Conservation (phyloP, 768 basidiomycete genomes). For the Trametes meyenii region DNA sequence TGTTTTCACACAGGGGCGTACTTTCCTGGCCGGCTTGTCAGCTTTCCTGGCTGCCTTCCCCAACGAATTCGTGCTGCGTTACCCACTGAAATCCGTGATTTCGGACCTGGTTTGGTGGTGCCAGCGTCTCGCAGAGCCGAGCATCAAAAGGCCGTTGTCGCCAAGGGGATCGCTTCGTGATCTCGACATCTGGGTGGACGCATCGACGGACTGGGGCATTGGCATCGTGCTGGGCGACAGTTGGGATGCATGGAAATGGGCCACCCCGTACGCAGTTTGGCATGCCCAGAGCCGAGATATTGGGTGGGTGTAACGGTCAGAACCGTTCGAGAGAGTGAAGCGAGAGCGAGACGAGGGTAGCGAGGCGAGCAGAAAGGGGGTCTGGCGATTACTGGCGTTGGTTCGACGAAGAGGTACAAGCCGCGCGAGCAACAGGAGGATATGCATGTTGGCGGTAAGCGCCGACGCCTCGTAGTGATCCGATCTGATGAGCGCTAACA, state of each 20-base stretch:
- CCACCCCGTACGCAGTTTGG: neutral
- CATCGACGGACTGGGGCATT: neutral
- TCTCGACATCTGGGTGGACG: neutral
- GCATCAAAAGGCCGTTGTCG: neutral
- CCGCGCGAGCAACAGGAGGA: too few species aligned
- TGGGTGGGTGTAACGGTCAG: too few species aligned
- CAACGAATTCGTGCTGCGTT: slow-evolving; percentile 9
- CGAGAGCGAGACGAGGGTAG: too few species aligned
- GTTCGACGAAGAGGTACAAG: too few species aligned
- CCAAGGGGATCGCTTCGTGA: neutral
- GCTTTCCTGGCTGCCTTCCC: slow-evolving; percentile 28
- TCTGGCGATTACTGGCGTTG: too few species aligned
- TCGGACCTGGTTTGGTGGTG: slow-evolving; percentile 41
- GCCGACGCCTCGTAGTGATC: too few species aligned
- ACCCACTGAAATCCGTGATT: slow-evolving; percentile 29
- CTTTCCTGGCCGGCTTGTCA: slow-evolving; percentile 33
- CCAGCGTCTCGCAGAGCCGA: neutral
- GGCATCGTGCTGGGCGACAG: neutral
- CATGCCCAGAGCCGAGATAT: neutral
- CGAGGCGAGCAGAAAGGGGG: too few species aligned
- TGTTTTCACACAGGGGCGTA: slow-evolving; percentile 31
- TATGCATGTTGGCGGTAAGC: too few species aligned
- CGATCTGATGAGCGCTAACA: too few species aligned
- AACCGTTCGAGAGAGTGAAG: too few species aligned
- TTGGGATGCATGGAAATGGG: slow-evolving; percentile 1